Conservation (phyloP, 805 yeast species). For the Ogataea trehalophila region DNA sequence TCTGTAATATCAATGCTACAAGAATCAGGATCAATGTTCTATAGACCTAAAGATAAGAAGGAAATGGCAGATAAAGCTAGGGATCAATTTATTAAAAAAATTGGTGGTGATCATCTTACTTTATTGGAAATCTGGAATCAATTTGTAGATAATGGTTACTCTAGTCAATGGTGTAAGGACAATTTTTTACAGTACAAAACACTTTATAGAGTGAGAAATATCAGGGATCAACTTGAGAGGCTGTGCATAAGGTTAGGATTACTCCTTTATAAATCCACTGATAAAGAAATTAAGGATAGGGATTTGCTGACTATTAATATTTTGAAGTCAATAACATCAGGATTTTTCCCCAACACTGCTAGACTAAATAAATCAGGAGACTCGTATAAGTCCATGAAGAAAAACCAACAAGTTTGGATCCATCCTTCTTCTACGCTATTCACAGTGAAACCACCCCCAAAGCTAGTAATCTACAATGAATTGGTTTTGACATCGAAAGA, state of each 20-base stretch:
- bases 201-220: constrained; percentile 60
- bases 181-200: constrained; percentile 76
- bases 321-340: constrained; percentile 56
- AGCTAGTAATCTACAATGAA: constrained; percentile 73
- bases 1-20: constrained; percentile 81
- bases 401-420: constrained; percentile 66
- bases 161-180: constrained; percentile 80
- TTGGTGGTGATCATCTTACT: constrained; percentile 76
- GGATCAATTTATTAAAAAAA: constrained; percentile 44
- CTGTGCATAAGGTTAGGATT: constrained; percentile 55
- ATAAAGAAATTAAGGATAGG: constrained; percentile 24
- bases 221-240: constrained; percentile 61
- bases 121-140: constrained; percentile 69
- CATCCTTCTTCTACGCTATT: constrained; percentile 84
- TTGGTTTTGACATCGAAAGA: constrained; percentile 81
- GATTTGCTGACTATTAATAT: constrained; percentile 31
- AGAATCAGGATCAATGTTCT: constrained; percentile 67
- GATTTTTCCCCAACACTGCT: constrained; percentile 66
- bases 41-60: constrained; percentile 62
- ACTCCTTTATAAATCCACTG: constrained; percentile 27
- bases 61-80: constrained; percentile 62
- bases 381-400: constrained; percentile 59
- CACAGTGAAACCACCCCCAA: constrained; percentile 65
- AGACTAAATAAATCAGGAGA: constrained; percentile 59
- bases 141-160: constrained; percentile 65